A percentile compares a stretch with the other conserved stretches of the same genome.
These are phyloP conservation scores for Cyamopsis tetragonoloba DNA, from an alignment of 306 rosid species.

Conservation along the genomic window DNA sequence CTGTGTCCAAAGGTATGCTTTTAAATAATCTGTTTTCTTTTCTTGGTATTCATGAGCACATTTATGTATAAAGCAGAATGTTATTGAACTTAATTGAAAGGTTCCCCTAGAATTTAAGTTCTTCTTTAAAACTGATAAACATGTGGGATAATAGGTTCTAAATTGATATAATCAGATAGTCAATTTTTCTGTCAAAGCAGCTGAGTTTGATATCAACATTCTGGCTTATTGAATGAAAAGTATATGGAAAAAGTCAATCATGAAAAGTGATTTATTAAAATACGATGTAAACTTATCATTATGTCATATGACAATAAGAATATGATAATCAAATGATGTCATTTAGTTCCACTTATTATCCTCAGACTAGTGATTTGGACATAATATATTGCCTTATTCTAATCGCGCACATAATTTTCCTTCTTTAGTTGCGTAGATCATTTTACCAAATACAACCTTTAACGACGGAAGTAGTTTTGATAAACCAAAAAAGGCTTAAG, in stretches of 20 bases:
- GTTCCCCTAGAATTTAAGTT: background rate
- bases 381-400: background rate
- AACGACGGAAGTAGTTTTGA: slow-evolving; percentile 8
- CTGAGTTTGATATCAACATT: background rate
- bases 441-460: background rate
- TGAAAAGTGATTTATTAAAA: background rate
- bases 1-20: background rate
- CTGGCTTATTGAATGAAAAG: background rate
- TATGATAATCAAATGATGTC: background rate
- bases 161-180: background rate
- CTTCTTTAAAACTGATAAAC: background rate
- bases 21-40: background rate
- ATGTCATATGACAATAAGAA: slow-evolving; percentile 3
- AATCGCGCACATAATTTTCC: background rate
- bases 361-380: background rate
- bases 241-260: background rate
- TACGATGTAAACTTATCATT: background rate
- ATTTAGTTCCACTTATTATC: background rate
- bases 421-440: background rate
- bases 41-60: background rate
- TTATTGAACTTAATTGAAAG: background rate
- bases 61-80: background rate
- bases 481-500: background rate
- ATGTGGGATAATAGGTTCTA: background rate
- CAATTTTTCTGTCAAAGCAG: background rate